phyloP scores from a whole-genome alignment of 352 stramenopile genomes.

The Saprolegnia parasitica region DNA sequence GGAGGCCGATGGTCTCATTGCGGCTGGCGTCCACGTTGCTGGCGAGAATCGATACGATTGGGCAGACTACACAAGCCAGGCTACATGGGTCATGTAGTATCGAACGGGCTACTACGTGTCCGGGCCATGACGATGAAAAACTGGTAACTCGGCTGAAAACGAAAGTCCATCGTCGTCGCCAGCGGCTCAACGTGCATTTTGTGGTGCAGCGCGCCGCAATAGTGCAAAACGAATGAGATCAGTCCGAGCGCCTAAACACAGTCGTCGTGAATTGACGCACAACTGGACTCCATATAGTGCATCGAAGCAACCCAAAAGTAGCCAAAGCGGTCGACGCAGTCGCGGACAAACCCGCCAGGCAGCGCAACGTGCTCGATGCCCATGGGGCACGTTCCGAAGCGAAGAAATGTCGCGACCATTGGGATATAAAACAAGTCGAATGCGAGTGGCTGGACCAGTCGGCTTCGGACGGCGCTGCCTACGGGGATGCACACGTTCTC shows the following conservation, averaged over 20 bases:
- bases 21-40: not conserved
- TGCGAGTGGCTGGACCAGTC: slow-evolving; percentile 3
- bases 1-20: not conserved
- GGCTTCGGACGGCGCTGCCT: not conserved
- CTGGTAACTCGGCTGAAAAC: slow-evolving; percentile 23
- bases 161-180: slow-evolving; percentile 23
- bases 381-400: slow-evolving; percentile 14
- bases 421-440: slow-evolving; percentile 24
- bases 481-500: not conserved
- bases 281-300: not conserved
- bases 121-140: slow-evolving; percentile 23
- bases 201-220: slow-evolving; percentile 19
- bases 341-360: not conserved
- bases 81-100: not conserved
- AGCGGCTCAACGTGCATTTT: slow-evolving; percentile 22
- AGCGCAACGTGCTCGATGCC: slow-evolving; percentile 14
- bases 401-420: not conserved
- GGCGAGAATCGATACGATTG: slow-evolving; percentile 15
- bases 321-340: slow-evolving; percentile 14
- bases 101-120: not conserved
- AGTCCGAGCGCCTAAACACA: slow-evolving; percentile 1
- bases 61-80: not conserved
- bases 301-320: slow-evolving; percentile 14
- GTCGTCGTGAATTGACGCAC: not conserved
- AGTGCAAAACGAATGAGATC: not conserved